Conservation (phyloP, 305 asterid genomes). For the Solanum aculeatissimum region DNA sequence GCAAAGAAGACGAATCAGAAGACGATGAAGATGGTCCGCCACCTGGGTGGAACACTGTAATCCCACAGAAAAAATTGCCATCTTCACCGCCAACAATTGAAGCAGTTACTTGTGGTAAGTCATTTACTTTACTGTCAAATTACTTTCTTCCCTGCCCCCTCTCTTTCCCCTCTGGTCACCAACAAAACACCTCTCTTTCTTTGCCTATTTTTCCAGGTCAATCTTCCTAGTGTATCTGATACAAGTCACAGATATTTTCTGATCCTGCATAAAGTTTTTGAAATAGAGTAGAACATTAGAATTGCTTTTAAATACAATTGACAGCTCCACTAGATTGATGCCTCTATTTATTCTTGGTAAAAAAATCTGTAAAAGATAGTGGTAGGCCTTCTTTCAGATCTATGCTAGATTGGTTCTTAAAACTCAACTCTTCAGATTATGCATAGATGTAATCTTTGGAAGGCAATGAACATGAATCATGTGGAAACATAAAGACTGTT, state of each 20-base stretch:
- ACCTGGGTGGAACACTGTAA: slow-evolving; percentile 49
- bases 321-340: not conserved
- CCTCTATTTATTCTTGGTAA: not conserved
- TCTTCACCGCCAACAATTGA: slow-evolving; percentile 3
- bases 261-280: not conserved
- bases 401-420: not conserved
- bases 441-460: not conserved
- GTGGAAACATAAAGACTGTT: not conserved
- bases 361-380: not conserved
- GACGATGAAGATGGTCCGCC: slow-evolving; percentile 72
- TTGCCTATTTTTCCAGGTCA: not conserved
- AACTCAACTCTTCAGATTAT: not conserved
- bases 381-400: not conserved
- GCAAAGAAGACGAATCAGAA: slow-evolving; percentile 28
- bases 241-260: not conserved
- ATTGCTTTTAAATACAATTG: not conserved
- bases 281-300: not conserved
- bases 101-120: slow-evolving; percentile 17
- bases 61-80: not conserved
- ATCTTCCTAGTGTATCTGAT: not conserved
- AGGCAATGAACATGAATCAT: not conserved
- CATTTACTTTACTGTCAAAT: not conserved
- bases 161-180: not conserved
- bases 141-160: not conserved
- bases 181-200: not conserved